These are phyloP conservation scores for Canavalia gladiata DNA, from an alignment of 306 rosid species.

Conservation along the genomic window DNA sequence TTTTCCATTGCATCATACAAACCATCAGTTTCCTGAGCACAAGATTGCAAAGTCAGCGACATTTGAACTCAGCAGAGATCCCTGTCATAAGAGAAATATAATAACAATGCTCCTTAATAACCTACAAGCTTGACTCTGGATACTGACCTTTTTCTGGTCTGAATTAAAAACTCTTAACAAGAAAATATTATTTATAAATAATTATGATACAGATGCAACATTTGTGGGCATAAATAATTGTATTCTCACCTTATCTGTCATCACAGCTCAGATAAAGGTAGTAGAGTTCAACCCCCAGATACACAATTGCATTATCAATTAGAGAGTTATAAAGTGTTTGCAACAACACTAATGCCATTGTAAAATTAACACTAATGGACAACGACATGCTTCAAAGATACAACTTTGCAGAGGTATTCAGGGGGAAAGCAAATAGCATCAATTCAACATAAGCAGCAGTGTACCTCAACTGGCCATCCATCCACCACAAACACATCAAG, in stretches of 20 bases:
- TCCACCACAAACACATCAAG: constrained; percentile 66
- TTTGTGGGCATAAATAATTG: constrained; percentile 30
- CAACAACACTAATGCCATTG: constrained; percentile 29
- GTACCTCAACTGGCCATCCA: constrained; percentile 63
- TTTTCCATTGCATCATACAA: constrained; percentile 88
- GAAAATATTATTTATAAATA: constrained; percentile 14
- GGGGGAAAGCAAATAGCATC: constrained; percentile 32
- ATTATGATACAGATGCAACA: constrained; percentile 36
- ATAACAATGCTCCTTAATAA: constrained; percentile 65
- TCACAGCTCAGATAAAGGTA: constrained; percentile 23
- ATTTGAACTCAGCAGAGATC: constrained; percentile 73
- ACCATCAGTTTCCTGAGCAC: constrained; percentile 96
- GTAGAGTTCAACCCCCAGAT: constrained; percentile 38
- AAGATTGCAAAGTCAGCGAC: constrained; percentile 92
- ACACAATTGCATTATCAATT: constrained; percentile 35
- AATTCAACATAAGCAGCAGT: constrained; percentile 27
- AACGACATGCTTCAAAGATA: constrained; percentile 18
- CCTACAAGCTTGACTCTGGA: constrained; percentile 54
- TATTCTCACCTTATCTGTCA: constrained; percentile 20
- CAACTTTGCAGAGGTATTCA: neutral
- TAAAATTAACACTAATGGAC: constrained; percentile 17
- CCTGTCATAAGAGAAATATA: constrained; percentile 71
- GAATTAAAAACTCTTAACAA: constrained; percentile 36
- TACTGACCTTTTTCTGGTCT: constrained; percentile 47
- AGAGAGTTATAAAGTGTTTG: constrained; percentile 31